Base-by-base conservation (phyloP, 768 basidiomycete genomes). In the Holtermanniella nyarrowii region DNA sequence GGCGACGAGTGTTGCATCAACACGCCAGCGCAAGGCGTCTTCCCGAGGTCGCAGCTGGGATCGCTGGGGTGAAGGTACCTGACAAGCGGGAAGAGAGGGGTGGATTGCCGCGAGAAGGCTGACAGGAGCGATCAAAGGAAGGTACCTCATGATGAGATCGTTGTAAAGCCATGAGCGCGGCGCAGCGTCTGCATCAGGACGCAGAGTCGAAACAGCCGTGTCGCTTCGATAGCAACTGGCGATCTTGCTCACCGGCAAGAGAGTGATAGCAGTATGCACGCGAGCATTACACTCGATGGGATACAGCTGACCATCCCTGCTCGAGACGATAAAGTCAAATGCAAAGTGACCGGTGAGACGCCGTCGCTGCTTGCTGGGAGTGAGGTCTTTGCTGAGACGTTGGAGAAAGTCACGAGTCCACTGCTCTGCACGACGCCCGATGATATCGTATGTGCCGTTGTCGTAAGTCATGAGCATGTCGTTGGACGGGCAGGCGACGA, bases 381-480 rank as follows among this genome's bases (percentile, higher is more conserved):
- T 59, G 4, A 54, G 59, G 47, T 62, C 58, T 23, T 56, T 37
- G 26, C 52, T 40, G 20, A 69, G 59, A 42, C 46, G 45, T 16
- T 58, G 44, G 3, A 72, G 58, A 27, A 72, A 61, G 1, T 51
- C 50, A 18, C 48, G 49, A 3, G 71, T 72, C 69, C 69, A 72
- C 45, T 52, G 26, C 55, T 70, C 65, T 0, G 69, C 68, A 21
- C 50, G 52, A 24, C 49, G 44, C 40, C 68, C 66, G 46, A 62
- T 55, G 10, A 31, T 44, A n/a, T 57, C 44, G 7, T 37, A 46
- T 16, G 68, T 68, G n/a, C 54, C 56, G 53, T 69, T 61, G 27
- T 69, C 66, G 50, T 72, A 72, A 2, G 68, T 68, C 71, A 72
- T 72, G 50, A 72, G 60, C 71, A 72, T 72, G 58, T 71, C 69